Evolutionary conservation across 2,329 filamentous ascomycete species (phyloP).

Genomic region (Beauveria sp.): DNA sequence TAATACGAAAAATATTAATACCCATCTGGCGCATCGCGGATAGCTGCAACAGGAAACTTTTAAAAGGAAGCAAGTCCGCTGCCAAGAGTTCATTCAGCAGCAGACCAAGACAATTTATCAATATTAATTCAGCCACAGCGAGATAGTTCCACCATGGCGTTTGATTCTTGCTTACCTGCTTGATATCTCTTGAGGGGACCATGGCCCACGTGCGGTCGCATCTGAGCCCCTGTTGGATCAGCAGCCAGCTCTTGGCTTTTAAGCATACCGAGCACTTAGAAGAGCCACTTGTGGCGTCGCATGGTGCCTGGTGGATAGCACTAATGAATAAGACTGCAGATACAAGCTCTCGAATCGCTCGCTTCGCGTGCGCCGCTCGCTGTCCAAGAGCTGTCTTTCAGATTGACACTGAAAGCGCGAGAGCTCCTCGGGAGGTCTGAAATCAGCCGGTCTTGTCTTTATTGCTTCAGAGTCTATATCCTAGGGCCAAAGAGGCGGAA

Average conservation of each 20-base stretch:
- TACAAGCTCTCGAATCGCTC: neutral
- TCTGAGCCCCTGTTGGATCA: slow-evolving; percentile 1
- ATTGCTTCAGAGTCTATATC: neutral
- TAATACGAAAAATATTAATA: no score
- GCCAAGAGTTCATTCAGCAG: neutral
- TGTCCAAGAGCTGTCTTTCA: neutral
- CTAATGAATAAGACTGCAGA: neutral
- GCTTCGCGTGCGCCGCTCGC: neutral
- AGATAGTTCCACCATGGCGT: neutral
- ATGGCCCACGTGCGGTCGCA: slow-evolving; percentile 4
- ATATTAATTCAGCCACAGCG: slow-evolving; percentile 1
- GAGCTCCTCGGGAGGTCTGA: neutral
- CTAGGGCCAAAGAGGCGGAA: neutral
- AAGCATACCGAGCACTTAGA: neutral
- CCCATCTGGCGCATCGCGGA: neutral
- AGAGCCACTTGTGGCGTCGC: slow-evolving; percentile 1
- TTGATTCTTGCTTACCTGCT: neutral
- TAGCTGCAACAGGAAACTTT: neutral
- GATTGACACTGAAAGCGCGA: neutral
- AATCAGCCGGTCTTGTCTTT: neutral
- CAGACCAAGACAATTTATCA: neutral
- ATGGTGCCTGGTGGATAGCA: neutral
- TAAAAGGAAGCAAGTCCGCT: neutral
- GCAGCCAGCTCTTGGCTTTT: neutral
- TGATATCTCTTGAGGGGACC: neutral